These are phyloP conservation scores for Fraxinus americana DNA, from an alignment of 257 asterid species.

Conservation along the genomic window DNA sequence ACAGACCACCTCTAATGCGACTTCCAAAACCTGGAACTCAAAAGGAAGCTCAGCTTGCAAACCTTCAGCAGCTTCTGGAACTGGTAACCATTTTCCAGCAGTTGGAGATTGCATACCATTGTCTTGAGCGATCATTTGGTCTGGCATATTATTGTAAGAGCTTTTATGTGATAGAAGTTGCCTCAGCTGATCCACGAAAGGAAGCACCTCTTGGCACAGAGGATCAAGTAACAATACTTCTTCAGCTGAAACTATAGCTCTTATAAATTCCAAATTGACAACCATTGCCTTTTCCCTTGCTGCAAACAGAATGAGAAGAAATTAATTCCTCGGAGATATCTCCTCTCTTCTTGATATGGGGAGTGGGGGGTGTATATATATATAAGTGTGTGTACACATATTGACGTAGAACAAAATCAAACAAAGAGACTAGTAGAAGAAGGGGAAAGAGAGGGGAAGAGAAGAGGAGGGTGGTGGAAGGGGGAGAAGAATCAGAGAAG, in stretches of 20 bases:
- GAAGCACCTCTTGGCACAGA: slow-evolving; percentile 90
- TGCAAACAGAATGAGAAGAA: slow-evolving; percentile 31
- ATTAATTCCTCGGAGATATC: background rate
- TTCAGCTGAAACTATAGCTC: slow-evolving; percentile 93
- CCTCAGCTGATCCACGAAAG: slow-evolving; percentile 96
- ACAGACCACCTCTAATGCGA: slow-evolving; percentile 92
- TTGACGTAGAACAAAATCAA: no score
- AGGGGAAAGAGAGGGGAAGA: no score
- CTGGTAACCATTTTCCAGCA: slow-evolving; percentile 59
- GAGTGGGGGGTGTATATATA: background rate
- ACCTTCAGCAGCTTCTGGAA: slow-evolving; percentile 72
- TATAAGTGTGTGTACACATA: no score
- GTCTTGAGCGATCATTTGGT: slow-evolving; percentile 45
- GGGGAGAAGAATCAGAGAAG: no score
- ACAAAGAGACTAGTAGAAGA: no score
- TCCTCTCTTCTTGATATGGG: background rate
- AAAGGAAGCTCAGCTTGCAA: slow-evolving; percentile 91
- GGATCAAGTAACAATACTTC: slow-evolving; percentile 95
- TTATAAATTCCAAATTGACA: slow-evolving; percentile 87
- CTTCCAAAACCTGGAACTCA: slow-evolving; percentile 96
- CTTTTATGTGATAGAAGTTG: slow-evolving; percentile 65
- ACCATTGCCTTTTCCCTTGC: slow-evolving; percentile 99
- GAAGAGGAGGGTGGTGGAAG: no score
- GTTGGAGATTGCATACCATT: slow-evolving; percentile 54
- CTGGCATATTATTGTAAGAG: slow-evolving; percentile 34